Evolutionary conservation across 2,329 filamentous ascomycete species (phyloP).

Genomic region (Scleromitrula shiraiana): DNA sequence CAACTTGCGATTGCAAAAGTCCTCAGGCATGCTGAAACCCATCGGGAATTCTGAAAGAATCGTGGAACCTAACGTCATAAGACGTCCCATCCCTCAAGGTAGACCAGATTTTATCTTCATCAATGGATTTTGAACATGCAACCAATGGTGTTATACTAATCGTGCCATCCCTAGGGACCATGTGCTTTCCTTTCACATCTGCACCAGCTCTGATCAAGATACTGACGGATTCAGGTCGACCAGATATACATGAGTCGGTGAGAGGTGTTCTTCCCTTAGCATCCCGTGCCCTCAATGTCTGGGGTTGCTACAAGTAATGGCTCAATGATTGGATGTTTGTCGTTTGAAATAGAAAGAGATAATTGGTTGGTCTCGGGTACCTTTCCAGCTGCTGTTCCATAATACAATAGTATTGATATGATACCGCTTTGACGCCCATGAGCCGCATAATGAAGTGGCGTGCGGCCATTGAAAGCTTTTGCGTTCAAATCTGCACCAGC

Average conservation of each 20-base stretch:
- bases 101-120: conserved; percentile 11
- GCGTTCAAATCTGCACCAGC: conserved; percentile 8
- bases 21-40: background rate
- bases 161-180: conserved; percentile 6
- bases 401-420: conserved; percentile 26
- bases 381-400: background rate
- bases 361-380: too few species aligned
- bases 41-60: background rate
- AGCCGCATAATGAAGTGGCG: conserved; percentile 14
- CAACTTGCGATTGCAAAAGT: background rate
- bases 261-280: conserved; percentile 9
- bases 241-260: conserved; percentile 13
- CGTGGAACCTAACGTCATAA: background rate
- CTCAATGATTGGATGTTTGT: too few species aligned
- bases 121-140: conserved; percentile 8
- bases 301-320: too few species aligned
- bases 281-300: background rate
- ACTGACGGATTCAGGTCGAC: conserved; percentile 11
- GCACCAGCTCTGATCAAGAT: conserved; percentile 11
- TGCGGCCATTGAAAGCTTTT: conserved; percentile 6
- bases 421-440: conserved; percentile 9
- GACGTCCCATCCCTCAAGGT: background rate
- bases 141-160: background rate
- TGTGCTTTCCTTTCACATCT: conserved; percentile 9
- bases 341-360: too few species aligned